phyloP scores from a whole-genome alignment of 202 grass and related monocot species.

The Setaria viridis region DNA sequence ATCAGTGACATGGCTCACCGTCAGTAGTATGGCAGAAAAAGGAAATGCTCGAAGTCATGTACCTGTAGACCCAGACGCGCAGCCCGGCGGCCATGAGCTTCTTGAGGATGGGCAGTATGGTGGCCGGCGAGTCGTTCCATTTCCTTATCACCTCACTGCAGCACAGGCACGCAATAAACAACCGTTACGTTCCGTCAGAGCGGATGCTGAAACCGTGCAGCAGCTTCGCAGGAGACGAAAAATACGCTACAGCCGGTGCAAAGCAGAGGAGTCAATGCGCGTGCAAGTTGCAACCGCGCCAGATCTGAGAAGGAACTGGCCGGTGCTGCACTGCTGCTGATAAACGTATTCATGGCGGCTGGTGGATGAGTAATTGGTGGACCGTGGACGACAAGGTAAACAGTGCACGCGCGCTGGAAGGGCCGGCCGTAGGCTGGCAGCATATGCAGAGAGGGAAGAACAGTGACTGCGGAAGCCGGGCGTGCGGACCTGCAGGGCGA shows the following conservation, averaged over 20 bases:
- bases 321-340: neutral
- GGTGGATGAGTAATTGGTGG: neutral
- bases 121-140: slow-evolving; percentile 92
- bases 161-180: neutral
- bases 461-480: neutral
- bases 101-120: slow-evolving; percentile 70
- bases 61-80: slow-evolving; percentile 97
- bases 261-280: slow-evolving; percentile 31
- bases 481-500: slow-evolving; percentile 73
- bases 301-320: slow-evolving; percentile 17
- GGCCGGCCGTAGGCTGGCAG: neutral
- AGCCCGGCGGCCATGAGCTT: slow-evolving; percentile 87
- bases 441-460: neutral
- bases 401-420: slow-evolving; percentile 21
- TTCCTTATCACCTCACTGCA: slow-evolving; percentile 77
- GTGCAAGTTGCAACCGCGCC: slow-evolving; percentile 2
- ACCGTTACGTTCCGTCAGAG: neutral
- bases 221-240: neutral
- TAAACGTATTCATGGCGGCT: slow-evolving; percentile 13
- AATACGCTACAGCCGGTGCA: neutral
- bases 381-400: neutral
- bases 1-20: neutral
- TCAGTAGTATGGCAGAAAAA: neutral
- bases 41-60: neutral
- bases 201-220: neutral